These are phyloP conservation scores for Phaeosphaeriaceae sp. DNA, from an alignment of 2,329 filamentous ascomycete species.

Conservation along the genomic window DNA sequence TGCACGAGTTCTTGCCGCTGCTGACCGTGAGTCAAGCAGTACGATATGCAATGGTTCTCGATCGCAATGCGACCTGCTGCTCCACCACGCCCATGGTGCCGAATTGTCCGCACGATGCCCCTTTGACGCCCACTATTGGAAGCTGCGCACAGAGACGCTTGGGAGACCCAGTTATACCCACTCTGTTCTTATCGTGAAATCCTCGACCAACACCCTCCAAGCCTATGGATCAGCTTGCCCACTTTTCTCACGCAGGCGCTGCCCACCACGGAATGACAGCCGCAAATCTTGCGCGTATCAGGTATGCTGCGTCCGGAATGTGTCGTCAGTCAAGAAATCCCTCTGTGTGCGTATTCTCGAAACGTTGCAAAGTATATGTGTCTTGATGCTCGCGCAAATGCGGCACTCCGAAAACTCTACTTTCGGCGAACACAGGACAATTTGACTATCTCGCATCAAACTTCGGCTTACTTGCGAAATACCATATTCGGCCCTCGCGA, in stretches of 20 bases:
- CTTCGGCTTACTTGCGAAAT: constrained; percentile 19
- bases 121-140: constrained; percentile 34
- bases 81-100: constrained; percentile 22
- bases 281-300: constrained; percentile 33
- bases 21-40: constrained; percentile 7
- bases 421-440: constrained; percentile 19
- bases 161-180: constrained; percentile 45
- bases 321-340: constrained; percentile 33
- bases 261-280: constrained; percentile 23
- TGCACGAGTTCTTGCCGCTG: constrained; percentile 1
- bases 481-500: constrained; percentile 17
- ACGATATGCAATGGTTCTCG: constrained; percentile 17
- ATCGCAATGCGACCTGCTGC: constrained; percentile 14
- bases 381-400: constrained; percentile 12
- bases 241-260: constrained; percentile 36
- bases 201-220: constrained; percentile 35
- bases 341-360: background rate
- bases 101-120: constrained; percentile 29
- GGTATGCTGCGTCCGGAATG: constrained; percentile 23
- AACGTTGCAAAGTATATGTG: background rate
- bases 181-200: constrained; percentile 43
- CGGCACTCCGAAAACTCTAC: constrained; percentile 15
- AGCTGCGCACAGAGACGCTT: constrained; percentile 32
- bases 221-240: constrained; percentile 32
- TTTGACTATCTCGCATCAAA: constrained; percentile 7